Conservation (phyloP, 2,329 filamentous ascomycete species). For the Didymella exigua region DNA sequence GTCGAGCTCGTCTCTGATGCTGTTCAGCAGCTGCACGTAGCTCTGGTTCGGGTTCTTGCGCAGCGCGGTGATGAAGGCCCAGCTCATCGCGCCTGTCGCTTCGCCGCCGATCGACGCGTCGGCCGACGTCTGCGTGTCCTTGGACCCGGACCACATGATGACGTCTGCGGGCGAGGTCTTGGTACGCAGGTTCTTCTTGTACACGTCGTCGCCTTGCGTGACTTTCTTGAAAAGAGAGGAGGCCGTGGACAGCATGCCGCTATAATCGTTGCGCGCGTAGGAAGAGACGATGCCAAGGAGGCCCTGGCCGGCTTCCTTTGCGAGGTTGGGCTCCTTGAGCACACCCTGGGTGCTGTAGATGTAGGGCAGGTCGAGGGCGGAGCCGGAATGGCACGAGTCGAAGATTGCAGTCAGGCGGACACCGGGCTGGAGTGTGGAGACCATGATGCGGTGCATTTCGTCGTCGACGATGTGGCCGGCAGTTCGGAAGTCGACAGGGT, state of each 20-base stretch:
- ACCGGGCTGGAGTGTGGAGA: conserved; percentile 76
- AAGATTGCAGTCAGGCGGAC: conserved; percentile 84
- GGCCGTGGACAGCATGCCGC: conserved; percentile 78
- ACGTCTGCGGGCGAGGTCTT: conserved; percentile 96
- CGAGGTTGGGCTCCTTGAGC: conserved; percentile 80
- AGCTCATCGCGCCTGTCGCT: conserved; percentile 97
- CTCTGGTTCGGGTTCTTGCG: conserved; percentile 94
- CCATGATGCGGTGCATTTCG: conserved; percentile 81
- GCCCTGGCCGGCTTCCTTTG: conserved; percentile 77
- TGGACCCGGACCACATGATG: conserved; percentile 97
- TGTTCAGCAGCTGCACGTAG: conserved; percentile 95
- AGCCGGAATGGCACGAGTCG: conserved; percentile 80
- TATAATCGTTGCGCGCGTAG: conserved; percentile 83
- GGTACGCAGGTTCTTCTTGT: conserved; percentile 80
- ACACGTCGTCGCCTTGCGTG: conserved; percentile 75
- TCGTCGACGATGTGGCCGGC: conserved; percentile 84
- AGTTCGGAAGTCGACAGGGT: conserved; percentile 79
- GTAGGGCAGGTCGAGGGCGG: conserved; percentile 77
- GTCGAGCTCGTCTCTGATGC: conserved; percentile 85
- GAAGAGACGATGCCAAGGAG: conserved; percentile 73
- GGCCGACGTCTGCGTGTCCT: conserved; percentile 93
- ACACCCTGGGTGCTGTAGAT: conserved; percentile 81
- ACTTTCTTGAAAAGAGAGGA: conserved; percentile 88
- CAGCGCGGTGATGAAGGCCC: conserved; percentile 89
- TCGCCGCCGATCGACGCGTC: conserved; percentile 87